Evolutionary conservation across 345 rosid genomes (phyloP).

Genomic region (Eucalyptus victrix): DNA sequence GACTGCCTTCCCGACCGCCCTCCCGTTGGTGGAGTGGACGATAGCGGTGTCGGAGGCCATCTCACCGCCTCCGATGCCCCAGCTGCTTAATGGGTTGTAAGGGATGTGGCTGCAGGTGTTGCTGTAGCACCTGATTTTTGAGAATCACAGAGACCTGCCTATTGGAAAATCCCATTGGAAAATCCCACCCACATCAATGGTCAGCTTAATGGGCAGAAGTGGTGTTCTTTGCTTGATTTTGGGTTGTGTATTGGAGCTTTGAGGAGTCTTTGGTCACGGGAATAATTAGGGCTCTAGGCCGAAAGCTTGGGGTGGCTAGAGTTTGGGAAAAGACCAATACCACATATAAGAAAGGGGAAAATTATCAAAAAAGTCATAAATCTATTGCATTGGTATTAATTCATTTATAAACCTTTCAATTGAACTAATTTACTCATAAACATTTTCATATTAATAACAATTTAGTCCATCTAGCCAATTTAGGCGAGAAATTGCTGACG

Average conservation of each 20-base stretch:
- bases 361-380: too few relatives aligned
- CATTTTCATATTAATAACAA: too few relatives aligned
- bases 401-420: rapidly evolving
- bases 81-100: not conserved
- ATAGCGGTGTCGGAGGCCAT: not conserved
- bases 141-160: not conserved
- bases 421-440: rapidly evolving
- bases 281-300: not conserved
- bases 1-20: not conserved
- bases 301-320: not conserved
- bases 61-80: not conserved
- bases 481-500: rapidly evolving
- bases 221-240: not conserved
- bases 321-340: not conserved
- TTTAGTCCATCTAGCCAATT: rapidly evolving
- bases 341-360: not conserved
- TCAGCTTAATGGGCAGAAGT: not conserved
- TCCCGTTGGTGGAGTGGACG: not conserved
- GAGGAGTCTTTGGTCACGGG: not conserved
- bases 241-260: not conserved
- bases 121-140: not conserved
- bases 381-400: too few relatives aligned
- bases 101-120: not conserved
- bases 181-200: not conserved
- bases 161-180: not conserved